A percentile compares a stretch with the other conserved stretches of the same genome.
Evolutionary conservation across 2,329 filamentous ascomycete genomes (phyloP).

Genomic region (Cordyceps cicadae): DNA sequence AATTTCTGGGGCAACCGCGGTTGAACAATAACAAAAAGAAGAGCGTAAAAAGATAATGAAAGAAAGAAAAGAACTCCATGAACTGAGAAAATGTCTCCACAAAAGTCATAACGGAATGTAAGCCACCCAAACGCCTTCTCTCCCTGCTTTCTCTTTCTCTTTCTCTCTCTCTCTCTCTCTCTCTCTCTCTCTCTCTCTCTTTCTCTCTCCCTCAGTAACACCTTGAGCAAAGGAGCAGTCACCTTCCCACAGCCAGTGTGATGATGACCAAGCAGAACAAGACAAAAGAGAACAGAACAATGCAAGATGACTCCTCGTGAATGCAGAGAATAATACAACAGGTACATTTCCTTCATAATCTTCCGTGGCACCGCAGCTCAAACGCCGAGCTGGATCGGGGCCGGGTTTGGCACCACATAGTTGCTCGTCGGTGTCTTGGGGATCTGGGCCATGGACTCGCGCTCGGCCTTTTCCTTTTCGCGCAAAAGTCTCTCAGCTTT

Average conservation of each 20-base stretch:
- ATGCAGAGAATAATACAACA: constrained; percentile 9
- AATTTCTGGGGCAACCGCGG: constrained; percentile 12
- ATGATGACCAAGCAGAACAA: not conserved
- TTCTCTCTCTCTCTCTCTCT: too few relatives aligned
- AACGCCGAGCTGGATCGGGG: constrained; percentile 7
- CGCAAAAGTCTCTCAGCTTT: constrained; percentile 53
- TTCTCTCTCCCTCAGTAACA: not conserved
- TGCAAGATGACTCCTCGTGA: constrained; percentile 7
- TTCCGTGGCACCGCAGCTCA: not conserved
- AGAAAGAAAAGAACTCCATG: not conserved
- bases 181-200: too few relatives aligned
- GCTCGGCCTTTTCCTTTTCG: constrained; percentile 51
- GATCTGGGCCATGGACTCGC: constrained; percentile 45
- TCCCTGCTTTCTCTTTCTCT: not conserved
- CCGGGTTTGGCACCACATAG: constrained; percentile 23
- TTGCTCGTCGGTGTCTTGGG: constrained; percentile 29
- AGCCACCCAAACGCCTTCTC: not conserved
- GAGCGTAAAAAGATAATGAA: not conserved
- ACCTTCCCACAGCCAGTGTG: not conserved
- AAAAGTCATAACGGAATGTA: not conserved
- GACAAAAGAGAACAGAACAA: not conserved
- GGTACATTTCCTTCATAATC: not conserved
- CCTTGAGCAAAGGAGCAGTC: not conserved
- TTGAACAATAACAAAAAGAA: constrained; percentile 5
- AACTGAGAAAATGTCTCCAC: not conserved